These are phyloP conservation scores for Triticum dicoccoides DNA, from an alignment of 176 grass and related monocot species.

Conservation along the genomic window DNA sequence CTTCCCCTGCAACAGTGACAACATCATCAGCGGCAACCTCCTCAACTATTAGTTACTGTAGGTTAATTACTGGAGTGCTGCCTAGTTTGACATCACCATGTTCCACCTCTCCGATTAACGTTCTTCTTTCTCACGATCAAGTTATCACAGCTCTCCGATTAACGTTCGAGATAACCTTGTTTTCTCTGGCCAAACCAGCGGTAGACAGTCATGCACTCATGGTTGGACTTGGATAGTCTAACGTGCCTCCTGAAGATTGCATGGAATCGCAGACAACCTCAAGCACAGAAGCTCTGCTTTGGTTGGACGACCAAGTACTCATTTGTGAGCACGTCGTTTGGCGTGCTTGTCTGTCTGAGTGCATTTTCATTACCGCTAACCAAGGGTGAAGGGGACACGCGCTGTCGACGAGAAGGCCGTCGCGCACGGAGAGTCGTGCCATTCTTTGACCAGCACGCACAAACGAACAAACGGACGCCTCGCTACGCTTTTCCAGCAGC, in stretches of 20 bases:
- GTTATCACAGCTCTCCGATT: neutral
- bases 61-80: neutral
- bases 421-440: neutral
- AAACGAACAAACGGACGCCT: neutral
- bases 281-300: too few species aligned
- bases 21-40: constrained; percentile 40
- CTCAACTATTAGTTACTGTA: constrained; percentile 25
- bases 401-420: neutral
- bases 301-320: too few species aligned
- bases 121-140: too few species aligned
- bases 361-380: too few species aligned
- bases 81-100: too few species aligned
- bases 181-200: neutral
- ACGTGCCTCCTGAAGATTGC: neutral
- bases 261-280: too few species aligned
- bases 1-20: constrained; percentile 69
- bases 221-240: neutral
- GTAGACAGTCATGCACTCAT: neutral
- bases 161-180: neutral
- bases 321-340: too few species aligned
- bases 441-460: constrained; percentile 26
- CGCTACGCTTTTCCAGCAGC: neutral
- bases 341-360: too few species aligned
- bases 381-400: too few species aligned
- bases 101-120: too few species aligned